Evolutionary conservation across 2,329 filamentous ascomycete genomes (phyloP).

Genomic region (Botrytis byssoidea): DNA sequence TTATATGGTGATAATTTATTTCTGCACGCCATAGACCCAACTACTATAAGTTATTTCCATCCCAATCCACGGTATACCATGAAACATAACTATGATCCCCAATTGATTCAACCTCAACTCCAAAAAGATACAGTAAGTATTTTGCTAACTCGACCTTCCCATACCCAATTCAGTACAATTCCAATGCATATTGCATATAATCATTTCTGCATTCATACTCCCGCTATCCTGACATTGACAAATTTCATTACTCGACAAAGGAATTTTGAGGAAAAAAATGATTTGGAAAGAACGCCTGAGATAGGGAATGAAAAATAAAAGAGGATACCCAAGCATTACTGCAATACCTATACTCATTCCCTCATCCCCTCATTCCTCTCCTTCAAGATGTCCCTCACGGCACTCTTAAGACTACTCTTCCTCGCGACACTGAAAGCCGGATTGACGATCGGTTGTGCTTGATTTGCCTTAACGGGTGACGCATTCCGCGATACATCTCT

Average conservation of each 20-base stretch:
- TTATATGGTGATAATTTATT: neutral
- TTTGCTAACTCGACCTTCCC: neutral
- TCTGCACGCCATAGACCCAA: neutral
- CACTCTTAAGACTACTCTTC: constrained; percentile 13
- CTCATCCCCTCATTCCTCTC: constrained; percentile 1
- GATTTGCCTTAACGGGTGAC: constrained; percentile 10
- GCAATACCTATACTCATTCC: neutral
- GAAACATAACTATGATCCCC: neutral
- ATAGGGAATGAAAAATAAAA: neutral
- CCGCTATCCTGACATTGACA: neutral
- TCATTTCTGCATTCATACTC: constrained; percentile 9
- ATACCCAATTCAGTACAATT: constrained; percentile 3
- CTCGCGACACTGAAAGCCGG: neutral
- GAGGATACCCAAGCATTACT: neutral
- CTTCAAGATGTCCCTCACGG: constrained; percentile 10
- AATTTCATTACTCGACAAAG: constrained; percentile 1
- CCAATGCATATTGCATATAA: constrained; percentile 14
- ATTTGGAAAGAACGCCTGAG: neutral
- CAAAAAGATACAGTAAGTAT: neutral
- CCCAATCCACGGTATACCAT: neutral
- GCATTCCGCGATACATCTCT: constrained; percentile 11
- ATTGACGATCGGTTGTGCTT: constrained; percentile 5
- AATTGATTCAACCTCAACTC: neutral
- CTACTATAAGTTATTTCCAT: neutral
- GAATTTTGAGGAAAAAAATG: neutral